Evolutionary conservation across 1,139 yeast species (phyloP).

Genomic region (Groenewaldozyma auringiensis): DNA sequence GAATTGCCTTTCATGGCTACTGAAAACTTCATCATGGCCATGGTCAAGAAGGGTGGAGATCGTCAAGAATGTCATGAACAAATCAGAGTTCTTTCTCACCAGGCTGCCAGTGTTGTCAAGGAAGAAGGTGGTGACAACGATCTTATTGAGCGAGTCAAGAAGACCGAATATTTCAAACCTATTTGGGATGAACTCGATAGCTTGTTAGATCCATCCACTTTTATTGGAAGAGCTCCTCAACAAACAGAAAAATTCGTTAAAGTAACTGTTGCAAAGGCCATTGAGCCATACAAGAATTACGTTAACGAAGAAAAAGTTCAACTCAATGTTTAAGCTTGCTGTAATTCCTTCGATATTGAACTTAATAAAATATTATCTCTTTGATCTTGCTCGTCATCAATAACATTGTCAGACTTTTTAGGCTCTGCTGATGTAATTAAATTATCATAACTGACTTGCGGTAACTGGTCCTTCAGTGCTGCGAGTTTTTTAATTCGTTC

Average conservation of each 20-base stretch:
- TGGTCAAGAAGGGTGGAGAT: constrained; percentile 96
- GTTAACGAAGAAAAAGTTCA: constrained; percentile 61
- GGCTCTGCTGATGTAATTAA: no score
- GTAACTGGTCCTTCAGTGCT: constrained; percentile 4
- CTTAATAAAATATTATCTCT: not conserved
- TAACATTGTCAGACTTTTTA: no score
- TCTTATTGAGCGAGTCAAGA: constrained; percentile 78
- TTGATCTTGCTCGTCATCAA: not conserved
- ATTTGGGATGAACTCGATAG: constrained; percentile 75
- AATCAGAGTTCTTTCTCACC: constrained; percentile 93
- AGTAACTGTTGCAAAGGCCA: constrained; percentile 76
- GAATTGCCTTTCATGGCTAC: constrained; percentile 99
- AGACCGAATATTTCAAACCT: constrained; percentile 79
- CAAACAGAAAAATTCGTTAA: constrained; percentile 91
- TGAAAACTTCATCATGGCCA: constrained; percentile 97
- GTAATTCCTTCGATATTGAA: constrained; percentile 1
- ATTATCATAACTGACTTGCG: no score
- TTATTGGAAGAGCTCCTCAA: constrained; percentile 97
- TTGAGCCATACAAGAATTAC: constrained; percentile 55
- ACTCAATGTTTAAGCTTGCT: constrained; percentile 20
- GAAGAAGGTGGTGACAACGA: constrained; percentile 99
- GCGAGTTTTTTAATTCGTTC: constrained; percentile 8
- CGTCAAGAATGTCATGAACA: constrained; percentile 99
- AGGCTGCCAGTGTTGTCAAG: constrained; percentile 95
- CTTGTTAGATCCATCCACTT: constrained; percentile 84